These are phyloP conservation scores for Cordyceps pruinosa DNA, from an alignment of 2,329 filamentous ascomycete genomes.

Conservation along the genomic window DNA sequence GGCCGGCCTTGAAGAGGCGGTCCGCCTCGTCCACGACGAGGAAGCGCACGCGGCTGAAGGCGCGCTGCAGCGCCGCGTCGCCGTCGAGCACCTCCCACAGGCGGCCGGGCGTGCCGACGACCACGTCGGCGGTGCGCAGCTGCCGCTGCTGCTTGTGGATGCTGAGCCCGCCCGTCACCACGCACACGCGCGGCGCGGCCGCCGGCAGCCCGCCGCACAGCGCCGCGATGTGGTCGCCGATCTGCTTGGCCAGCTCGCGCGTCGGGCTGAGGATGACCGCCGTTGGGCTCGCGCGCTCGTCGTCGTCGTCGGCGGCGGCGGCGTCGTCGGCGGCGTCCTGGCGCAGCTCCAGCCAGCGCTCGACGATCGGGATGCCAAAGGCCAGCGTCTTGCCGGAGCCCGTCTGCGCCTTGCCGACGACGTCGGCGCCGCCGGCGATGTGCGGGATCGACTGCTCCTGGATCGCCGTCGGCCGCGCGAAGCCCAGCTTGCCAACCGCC, in stretches of 20 bases:
- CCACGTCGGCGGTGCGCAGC: slow-evolving; percentile 75
- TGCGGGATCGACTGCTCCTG: slow-evolving; percentile 75
- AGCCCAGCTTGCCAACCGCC: slow-evolving; percentile 72
- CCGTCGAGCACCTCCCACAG: slow-evolving; percentile 89
- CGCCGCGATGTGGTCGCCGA: slow-evolving; percentile 72
- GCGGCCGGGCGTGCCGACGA: slow-evolving; percentile 88
- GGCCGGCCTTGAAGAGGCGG: slow-evolving; percentile 80
- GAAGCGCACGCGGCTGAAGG: slow-evolving; percentile 69
- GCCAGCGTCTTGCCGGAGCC: slow-evolving; percentile 95
- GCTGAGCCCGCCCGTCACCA: slow-evolving; percentile 85
- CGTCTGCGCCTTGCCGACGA: slow-evolving; percentile 92
- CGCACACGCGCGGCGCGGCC: slow-evolving; percentile 63
- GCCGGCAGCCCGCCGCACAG: slow-evolving; percentile 58
- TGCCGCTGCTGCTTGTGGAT: slow-evolving; percentile 92
- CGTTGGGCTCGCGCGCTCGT: slow-evolving; percentile 57
- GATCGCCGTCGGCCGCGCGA: slow-evolving; percentile 73
- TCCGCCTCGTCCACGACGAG: slow-evolving; percentile 93
- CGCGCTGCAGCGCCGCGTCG: slow-evolving; percentile 59
- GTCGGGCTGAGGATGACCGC: slow-evolving; percentile 87
- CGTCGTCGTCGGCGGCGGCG: slow-evolving; percentile 19
- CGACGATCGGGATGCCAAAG: slow-evolving; percentile 88
- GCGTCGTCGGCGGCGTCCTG: slow-evolving; percentile 28
- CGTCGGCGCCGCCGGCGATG: slow-evolving; percentile 76
- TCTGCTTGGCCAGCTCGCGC: slow-evolving; percentile 86
- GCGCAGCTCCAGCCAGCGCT: slow-evolving; percentile 61